A percentile compares a stretch with the other conserved stretches of the same genome.
Conservation (phyloP, 2,329 filamentous ascomycete genomes). For the Cladophialophora bantiana region DNA sequence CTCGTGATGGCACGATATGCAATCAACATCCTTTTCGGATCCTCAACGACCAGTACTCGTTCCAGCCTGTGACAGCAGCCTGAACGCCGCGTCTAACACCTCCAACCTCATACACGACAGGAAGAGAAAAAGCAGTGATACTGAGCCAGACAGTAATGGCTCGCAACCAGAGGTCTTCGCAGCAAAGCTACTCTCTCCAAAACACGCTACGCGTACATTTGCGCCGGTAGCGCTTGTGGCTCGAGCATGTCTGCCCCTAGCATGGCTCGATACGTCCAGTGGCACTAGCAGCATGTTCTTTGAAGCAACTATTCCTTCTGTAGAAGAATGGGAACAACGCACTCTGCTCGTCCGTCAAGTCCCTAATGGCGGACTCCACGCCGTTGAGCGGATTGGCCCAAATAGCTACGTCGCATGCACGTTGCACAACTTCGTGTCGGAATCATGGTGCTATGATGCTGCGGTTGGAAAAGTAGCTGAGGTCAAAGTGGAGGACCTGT, state of each 20-base stretch:
- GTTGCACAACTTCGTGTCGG: constrained; percentile 37
- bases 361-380: constrained; percentile 37
- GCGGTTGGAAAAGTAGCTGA: constrained; percentile 33
- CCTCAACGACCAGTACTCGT: constrained; percentile 18
- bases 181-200: constrained; percentile 18
- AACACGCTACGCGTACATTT: constrained; percentile 21
- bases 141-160: constrained; percentile 17
- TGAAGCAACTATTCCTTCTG: constrained; percentile 28
- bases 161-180: constrained; percentile 18
- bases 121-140: constrained; percentile 34
- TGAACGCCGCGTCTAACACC: constrained; percentile 19
- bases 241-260: constrained; percentile 37
- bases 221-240: constrained; percentile 34
- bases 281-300: constrained; percentile 25
- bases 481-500: constrained; percentile 27
- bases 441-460: constrained; percentile 35
- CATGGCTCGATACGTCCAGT: constrained; percentile 33
- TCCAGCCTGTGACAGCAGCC: constrained; percentile 21
- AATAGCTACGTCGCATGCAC: constrained; percentile 29
- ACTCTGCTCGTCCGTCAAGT: constrained; percentile 32
- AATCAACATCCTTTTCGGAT: constrained; percentile 14
- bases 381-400: constrained; percentile 35
- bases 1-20: constrained; percentile 35
- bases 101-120: constrained; percentile 3
- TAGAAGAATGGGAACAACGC: constrained; percentile 36